These are phyloP conservation scores for Dothistroma septosporum DNA, from an alignment of 2,329 filamentous ascomycete genomes.

Conservation along the genomic window DNA sequence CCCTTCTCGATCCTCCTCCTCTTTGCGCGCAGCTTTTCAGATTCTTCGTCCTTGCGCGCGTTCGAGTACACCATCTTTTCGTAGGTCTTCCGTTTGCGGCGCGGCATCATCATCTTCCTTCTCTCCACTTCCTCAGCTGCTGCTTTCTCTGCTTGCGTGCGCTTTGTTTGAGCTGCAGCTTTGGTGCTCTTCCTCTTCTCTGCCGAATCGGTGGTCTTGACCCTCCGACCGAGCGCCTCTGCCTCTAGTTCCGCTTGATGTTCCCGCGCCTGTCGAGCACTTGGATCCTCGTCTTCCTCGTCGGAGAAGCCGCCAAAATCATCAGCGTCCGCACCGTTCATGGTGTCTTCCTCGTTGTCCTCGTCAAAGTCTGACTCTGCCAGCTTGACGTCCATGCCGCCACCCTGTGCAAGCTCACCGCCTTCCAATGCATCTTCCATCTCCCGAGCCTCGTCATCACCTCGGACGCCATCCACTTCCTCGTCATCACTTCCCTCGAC, in stretches of 20 bases:
- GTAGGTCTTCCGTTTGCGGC: constrained; percentile 94
- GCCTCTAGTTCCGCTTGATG: constrained; percentile 91
- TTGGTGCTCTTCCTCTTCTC: constrained; percentile 58
- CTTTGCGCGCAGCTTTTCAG: constrained; percentile 82
- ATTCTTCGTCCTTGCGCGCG: constrained; percentile 86
- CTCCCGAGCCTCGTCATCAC: constrained; percentile 41
- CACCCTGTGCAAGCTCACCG: constrained; percentile 28
- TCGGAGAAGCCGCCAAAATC: constrained; percentile 48
- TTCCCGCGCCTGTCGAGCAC: constrained; percentile 58
- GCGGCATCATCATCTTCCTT: constrained; percentile 96
- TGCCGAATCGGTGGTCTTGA: constrained; percentile 47
- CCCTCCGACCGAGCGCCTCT: constrained; percentile 69
- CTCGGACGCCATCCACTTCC: constrained; percentile 27
- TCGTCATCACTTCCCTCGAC: constrained; percentile 43
- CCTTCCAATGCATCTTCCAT: constrained; percentile 27
- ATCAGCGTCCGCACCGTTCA: constrained; percentile 47
- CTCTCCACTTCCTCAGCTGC: constrained; percentile 86
- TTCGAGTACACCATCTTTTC: constrained; percentile 98
- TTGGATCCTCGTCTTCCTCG: constrained; percentile 54
- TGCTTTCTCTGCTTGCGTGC: constrained; percentile 56
- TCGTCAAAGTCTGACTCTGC: constrained; percentile 43
- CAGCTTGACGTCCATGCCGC: constrained; percentile 47
- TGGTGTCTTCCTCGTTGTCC: constrained; percentile 44
- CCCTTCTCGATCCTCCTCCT: constrained; percentile 73
- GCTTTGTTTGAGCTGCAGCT: constrained; percentile 66